Conservation (phyloP, 768 basidiomycete genomes). For the Boletus pseudopeckii region DNA sequence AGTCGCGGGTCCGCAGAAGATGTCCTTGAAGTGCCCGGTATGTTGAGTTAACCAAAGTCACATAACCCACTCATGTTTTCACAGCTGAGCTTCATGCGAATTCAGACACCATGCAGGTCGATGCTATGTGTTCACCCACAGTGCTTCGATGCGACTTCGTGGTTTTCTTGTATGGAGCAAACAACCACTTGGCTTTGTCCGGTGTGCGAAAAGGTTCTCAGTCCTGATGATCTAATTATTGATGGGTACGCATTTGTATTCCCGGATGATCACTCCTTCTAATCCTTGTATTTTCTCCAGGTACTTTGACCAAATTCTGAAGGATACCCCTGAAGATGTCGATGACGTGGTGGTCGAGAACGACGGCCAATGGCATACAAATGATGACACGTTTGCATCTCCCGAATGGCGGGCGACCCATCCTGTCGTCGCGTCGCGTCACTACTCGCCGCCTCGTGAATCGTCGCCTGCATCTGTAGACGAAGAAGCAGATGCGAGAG, state of each 20-base stretch:
- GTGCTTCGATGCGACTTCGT: constrained; percentile 93
- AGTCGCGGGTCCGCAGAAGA: constrained; percentile 80
- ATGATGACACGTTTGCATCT: constrained; percentile 82
- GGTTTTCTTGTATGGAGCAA: constrained; percentile 94
- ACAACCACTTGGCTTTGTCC: constrained; percentile 97
- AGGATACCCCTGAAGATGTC: constrained; percentile 67
- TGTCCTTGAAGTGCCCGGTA: constrained; percentile 94
- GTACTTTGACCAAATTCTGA: constrained; percentile 84
- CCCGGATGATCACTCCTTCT: background rate
- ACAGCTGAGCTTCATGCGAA: constrained; percentile 82
- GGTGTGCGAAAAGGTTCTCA: constrained; percentile 79
- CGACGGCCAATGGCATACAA: constrained; percentile 94
- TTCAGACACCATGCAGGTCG: constrained; percentile 83
- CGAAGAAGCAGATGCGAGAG: constrained; percentile 33
- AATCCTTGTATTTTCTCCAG: constrained; percentile 38
- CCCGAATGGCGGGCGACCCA: constrained; percentile 62
- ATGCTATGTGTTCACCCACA: constrained; percentile 84
- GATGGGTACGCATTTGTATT: constrained; percentile 66
- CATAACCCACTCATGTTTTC: background rate
- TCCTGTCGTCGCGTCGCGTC: constrained; percentile 31
- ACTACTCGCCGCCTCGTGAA: constrained; percentile 28
- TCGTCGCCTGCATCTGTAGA: constrained; percentile 29
- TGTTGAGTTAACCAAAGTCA: constrained; percentile 27
- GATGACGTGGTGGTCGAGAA: constrained; percentile 95
- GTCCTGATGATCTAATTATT: constrained; percentile 78